These are phyloP conservation scores for Blastobotrys arbuscula DNA, from an alignment of 1,139 yeast genomes.

Conservation along the genomic window DNA sequence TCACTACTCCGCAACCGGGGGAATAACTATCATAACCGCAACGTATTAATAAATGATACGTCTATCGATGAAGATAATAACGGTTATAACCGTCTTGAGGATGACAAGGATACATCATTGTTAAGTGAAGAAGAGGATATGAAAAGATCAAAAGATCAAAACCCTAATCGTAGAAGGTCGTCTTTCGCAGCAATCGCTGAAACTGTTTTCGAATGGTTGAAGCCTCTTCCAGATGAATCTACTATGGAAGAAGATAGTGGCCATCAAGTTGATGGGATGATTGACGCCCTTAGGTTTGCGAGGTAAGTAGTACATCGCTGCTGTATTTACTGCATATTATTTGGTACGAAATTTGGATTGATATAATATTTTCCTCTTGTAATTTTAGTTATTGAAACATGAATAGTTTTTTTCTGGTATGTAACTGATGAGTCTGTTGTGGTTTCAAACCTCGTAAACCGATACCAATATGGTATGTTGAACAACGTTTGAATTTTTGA, in stretches of 20 bases:
- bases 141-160: not conserved
- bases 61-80: not conserved
- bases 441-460: too few relatives aligned
- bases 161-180: constrained; percentile 2
- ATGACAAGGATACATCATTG: not conserved
- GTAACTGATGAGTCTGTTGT: too few relatives aligned
- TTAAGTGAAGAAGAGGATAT: not conserved
- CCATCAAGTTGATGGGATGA: not conserved
- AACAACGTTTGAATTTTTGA: too few relatives aligned
- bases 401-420: too few relatives aligned
- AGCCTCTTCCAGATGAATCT: constrained; percentile 7
- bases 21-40: too few relatives aligned
- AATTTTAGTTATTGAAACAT: too few relatives aligned
- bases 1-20: too few relatives aligned
- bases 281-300: not conserved
- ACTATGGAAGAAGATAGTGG: not conserved
- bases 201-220: constrained; percentile 1
- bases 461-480: too few relatives aligned
- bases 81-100: not conserved
- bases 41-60: not conserved
- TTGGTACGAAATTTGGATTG: too few relatives aligned
- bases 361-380: too few relatives aligned
- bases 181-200: constrained; percentile 6
- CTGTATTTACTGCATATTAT: too few relatives aligned
- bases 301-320: not conserved